Evolutionary conservation across 192 early-diverging fungal genomes (phyloP), one percentile per base, ranked within the genome.

Genomic region (Dimargaris xerosporica): DNA sequence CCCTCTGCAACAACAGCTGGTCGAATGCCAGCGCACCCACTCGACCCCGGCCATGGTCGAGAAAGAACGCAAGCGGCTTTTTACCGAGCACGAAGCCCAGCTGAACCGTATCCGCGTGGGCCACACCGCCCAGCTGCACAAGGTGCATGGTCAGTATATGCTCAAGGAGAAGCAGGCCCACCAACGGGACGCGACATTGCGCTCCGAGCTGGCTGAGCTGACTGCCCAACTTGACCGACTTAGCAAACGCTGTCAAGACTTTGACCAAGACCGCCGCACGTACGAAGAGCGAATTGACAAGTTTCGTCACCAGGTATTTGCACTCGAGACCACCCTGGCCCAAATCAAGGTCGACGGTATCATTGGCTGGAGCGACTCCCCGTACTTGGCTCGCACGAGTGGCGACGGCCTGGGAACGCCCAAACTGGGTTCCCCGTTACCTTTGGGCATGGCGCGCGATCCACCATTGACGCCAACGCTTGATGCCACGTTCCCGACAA

Each of bases 21-120:
- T 17, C 29, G 54, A 56, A 34, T 56, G 54, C 28, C 54, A 56
- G 54, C 54, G 54, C 15, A 56, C 54, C 25, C 54, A 56, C 28
- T 34, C 29, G 6, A 56, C 54, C 26, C 54, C 54, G 5, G 54
- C 54, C 54, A 56, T 34, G 54, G 19, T 56, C 19, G 54, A 56
- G 0, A 34, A 17, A 7, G 54, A 56, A 34, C 23, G 28, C 28
- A 26, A 34, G 28, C 28, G 34, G 19, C 34, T 28, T 11, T 34
- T 34, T 19, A 11, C 28, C 54, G 54, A 56, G 34, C 28, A 17
- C 29, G 54, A 56, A 34, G 34, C 54, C 10, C 54, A 56, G 6
- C 54, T 56, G 28, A 34, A 29, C 30, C 23, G 34, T 10, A 17
- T 56, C 28, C 54, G 54, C 54, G 29, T 56, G 21, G 7, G 23